Evolutionary conservation across 2,329 filamentous ascomycete species (phyloP).

Genomic region (Fusarium haematococcum): DNA sequence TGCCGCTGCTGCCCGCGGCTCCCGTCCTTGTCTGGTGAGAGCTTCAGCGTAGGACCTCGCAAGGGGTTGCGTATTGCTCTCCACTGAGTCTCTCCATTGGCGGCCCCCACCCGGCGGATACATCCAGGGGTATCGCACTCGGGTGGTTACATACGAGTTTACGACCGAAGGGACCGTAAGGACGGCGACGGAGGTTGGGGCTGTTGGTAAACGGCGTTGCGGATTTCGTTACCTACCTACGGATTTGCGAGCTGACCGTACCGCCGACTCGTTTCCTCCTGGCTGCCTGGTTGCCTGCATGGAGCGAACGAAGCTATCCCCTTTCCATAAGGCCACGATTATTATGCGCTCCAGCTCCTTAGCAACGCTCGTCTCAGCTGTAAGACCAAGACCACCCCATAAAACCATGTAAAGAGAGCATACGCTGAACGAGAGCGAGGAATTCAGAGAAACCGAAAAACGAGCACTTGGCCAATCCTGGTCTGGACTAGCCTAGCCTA

Average conservation of each 20-base stretch:
- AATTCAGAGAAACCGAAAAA: constrained; percentile 33
- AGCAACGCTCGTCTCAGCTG: constrained; percentile 21
- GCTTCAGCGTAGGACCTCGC: constrained; percentile 19
- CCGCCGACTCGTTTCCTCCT: neutral
- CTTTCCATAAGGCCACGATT: constrained; percentile 14
- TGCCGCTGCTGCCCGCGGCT: neutral
- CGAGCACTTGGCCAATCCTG: constrained; percentile 32
- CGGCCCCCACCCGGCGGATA: constrained; percentile 20
- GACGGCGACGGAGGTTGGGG: neutral
- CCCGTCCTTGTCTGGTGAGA: constrained; percentile 23
- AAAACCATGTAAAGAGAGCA: neutral
- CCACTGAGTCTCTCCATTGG: constrained; percentile 27
- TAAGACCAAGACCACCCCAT: constrained; percentile 5
- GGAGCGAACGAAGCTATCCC: constrained; percentile 13
- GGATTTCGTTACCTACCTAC: neutral
- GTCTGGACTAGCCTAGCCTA: constrained; percentile 12
- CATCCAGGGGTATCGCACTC: constrained; percentile 31
- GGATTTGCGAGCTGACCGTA: constrained; percentile 15
- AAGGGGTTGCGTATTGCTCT: constrained; percentile 12
- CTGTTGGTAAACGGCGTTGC: constrained; percentile 14
- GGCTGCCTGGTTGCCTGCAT: neutral
- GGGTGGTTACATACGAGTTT: constrained; percentile 35
- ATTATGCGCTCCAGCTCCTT: constrained; percentile 19
- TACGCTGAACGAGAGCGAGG: constrained; percentile 3
- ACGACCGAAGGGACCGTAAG: constrained; percentile 5